phyloP scores from a whole-genome alignment of 345 rosid species.

The Nasturtium officinale region DNA sequence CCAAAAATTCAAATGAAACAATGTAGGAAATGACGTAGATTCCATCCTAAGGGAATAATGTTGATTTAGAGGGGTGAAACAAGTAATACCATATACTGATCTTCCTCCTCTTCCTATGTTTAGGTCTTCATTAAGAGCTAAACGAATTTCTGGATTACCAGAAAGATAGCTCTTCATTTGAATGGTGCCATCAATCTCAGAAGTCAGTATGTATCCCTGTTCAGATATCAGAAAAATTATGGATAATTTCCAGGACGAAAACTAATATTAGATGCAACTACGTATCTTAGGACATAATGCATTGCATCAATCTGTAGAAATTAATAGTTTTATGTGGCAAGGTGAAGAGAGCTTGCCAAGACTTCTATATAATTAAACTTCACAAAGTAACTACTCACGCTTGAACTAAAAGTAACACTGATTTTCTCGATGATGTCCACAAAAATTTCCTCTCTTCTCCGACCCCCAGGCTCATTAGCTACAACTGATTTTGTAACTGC shows the following conservation, averaged over 20 bases:
- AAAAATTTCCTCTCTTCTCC: conserved; percentile 96
- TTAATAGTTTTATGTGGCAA: conserved; percentile 5
- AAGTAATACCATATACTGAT: conserved; percentile 71
- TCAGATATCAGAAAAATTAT: conserved; percentile 3
- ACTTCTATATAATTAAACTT: not conserved
- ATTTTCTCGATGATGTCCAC: conserved; percentile 98
- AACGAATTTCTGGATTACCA: conserved; percentile 95
- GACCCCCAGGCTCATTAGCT: conserved; percentile 96
- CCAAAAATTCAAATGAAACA: conserved; percentile 6
- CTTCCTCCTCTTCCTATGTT: conserved; percentile 80
- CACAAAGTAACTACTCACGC: conserved; percentile 58
- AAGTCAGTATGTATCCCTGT: conserved; percentile 96
- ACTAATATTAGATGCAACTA: conserved; percentile 12
- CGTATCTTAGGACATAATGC: not conserved
- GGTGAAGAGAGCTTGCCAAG: conserved; percentile 11
- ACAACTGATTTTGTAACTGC: conserved; percentile 98
- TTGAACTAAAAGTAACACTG: conserved; percentile 97
- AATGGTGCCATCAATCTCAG: conserved; percentile 99
- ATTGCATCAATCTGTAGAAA: conserved; percentile 5
- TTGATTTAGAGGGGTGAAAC: conserved; percentile 15
- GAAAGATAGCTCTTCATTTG: conserved; percentile 99
- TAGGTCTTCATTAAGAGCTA: conserved; percentile 96
- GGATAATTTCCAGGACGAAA: not conserved
- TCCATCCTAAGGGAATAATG: not conserved
- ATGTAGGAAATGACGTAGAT: not conserved